Evolutionary conservation across 306 rosid species (phyloP).

Genomic region (Gillenia trifoliata): DNA sequence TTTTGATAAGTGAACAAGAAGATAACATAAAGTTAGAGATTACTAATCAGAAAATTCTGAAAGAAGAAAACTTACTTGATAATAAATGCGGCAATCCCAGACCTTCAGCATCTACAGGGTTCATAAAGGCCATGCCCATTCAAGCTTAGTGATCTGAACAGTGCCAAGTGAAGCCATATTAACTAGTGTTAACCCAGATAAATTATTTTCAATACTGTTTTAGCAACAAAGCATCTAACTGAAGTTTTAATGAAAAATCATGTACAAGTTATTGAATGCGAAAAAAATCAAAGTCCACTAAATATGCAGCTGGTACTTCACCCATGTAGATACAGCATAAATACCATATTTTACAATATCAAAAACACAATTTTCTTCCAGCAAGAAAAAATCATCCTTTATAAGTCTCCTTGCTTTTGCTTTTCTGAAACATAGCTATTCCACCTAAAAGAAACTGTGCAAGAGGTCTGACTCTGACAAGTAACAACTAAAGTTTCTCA

Average conservation of each 20-base stretch:
- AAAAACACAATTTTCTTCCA: background rate
- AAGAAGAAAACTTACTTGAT: conserved; percentile 50
- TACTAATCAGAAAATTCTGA: too few relatives aligned
- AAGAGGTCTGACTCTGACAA: background rate
- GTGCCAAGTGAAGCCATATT: background rate
- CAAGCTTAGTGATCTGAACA: conserved; percentile 73
- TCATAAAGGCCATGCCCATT: conserved; percentile 97
- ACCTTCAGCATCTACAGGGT: conserved; percentile 78
- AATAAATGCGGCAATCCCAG: conserved; percentile 76
- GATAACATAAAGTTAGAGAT: too few relatives aligned
- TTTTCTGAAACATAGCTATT: background rate
- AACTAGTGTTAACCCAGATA: background rate
- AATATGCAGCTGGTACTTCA: background rate
- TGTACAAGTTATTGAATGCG: background rate
- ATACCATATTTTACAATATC: background rate
- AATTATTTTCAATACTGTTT: background rate
- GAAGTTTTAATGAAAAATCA: background rate
- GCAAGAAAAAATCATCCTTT: background rate
- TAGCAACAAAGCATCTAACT: background rate
- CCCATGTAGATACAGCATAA: background rate
- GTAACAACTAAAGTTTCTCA: too few relatives aligned
- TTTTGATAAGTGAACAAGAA: too few relatives aligned
- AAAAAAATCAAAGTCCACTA: background rate
- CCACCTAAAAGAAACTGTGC: background rate
- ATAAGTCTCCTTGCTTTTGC: background rate